Evolutionary conservation across 257 asterid species (phyloP), one percentile per base, ranked within the genome.

Genomic region (Scutellaria galericulata): DNA sequence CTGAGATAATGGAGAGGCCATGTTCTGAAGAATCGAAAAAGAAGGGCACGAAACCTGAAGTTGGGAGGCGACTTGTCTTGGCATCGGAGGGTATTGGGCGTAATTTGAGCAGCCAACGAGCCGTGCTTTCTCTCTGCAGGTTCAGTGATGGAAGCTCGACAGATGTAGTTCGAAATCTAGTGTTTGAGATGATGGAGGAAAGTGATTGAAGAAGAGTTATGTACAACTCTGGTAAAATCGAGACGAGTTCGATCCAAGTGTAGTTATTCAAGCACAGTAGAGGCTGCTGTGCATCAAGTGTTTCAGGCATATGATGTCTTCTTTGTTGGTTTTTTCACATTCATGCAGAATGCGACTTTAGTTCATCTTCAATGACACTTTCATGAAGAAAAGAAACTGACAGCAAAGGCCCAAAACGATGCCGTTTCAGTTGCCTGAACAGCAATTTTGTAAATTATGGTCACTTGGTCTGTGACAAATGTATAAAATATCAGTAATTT

Each of bases 61-160:
- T 90, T 60, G 96, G 96, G 68, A 81, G 50, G 50, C 86, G 86
- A 13, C 70, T 86, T 35, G 15, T 88, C 66, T 69, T 70, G 41
- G 96, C 89, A 3, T 76, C 83, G 1, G 66, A 65, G 42, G 74
- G 54, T 76, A 84, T 87, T 35, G 80, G 91, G 64, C 77, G 81
- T 53, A 66, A 77, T 31, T 77, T 70, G 7, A 66, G 75, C 66
- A 70, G 66, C 61, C 70, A 65, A 44, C 45, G 14, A 9, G 67
- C 83, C 18, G 58, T 74, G n/a, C 71, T 75, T 42, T 84, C 88
- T 70, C 81, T 81, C 45, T 68, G 64, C 75, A 78, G 58, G 63
- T 15, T 15, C 58, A 59, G 24, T 2, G 65, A 64, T 37, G 35
- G 65, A 62, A 79, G 48, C 52, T 76, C 82, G 2, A 35, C 72